Evolutionary conservation across 371 early-diverging fungal species (phyloP), one percentile per base, ranked within the genome.

Genomic region (Mucor irregularis): DNA sequence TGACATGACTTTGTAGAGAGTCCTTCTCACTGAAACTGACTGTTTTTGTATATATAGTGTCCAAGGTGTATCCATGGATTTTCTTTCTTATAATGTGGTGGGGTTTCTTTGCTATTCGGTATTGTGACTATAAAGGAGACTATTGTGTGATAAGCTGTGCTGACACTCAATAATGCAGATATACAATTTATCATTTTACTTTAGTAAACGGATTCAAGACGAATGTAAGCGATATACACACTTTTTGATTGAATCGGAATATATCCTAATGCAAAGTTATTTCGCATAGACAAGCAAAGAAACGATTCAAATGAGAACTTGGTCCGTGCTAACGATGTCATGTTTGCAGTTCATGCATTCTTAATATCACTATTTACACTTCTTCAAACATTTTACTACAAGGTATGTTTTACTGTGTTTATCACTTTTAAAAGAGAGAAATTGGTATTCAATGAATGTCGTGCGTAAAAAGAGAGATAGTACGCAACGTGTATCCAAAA

Each of bases 41-140:
- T 13, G 13, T 13, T 35, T 13, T n/a, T n/a, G n/a, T 22, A 40
- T 5, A 22, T 22, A 22, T 6, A 88, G 89, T 65, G 95, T 95
- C 0, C 83, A 87, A 45, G 96, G 96, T 1, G 73, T 96, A 21
- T 95, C 96, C 0, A 75, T 94, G 14, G 98, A 97, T 69, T 97
- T 94, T 76, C 58, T 94, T 4, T 81, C 81, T 54, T 88, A 90
- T 63, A 96, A 95, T 65, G 81, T 91, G 14, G 71, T 83, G 28
- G 96, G 98, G 5, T 97, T 97, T 51, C 35, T 84, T 0, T 93
- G 90, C 68, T 96, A 96, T 58, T 78, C 92, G 46, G 82, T 88
- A 39, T 48, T 24, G 11, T 19, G 28, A 19, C 3, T 22, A 30
- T 39, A 29, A 4, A 10, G 47, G 5, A 31, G 35, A 28, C 19